Conservation (phyloP, 192 early-diverging fungal genomes). For the Paraglomus brasilianum region DNA sequence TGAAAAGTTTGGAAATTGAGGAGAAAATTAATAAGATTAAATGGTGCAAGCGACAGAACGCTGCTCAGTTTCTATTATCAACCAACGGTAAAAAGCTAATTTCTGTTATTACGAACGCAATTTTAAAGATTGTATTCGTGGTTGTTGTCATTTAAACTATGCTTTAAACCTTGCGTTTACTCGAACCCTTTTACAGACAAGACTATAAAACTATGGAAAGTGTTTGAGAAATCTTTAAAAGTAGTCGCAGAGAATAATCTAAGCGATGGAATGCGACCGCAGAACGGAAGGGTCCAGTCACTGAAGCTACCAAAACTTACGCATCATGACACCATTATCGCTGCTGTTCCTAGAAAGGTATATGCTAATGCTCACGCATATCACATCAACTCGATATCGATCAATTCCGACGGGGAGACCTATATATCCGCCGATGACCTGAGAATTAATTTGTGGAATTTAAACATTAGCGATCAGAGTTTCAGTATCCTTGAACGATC, state of each 20-base stretch:
- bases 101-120: not conserved
- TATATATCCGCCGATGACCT: slow-evolving; percentile 97
- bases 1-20: slow-evolving; percentile 99
- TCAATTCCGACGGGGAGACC: slow-evolving; percentile 98
- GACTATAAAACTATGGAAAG: slow-evolving; percentile 99
- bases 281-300: slow-evolving; percentile 38
- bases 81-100: slow-evolving; percentile 74
- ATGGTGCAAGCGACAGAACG: slow-evolving; percentile 96
- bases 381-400: slow-evolving; percentile 99
- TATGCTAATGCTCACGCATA: slow-evolving; percentile 97
- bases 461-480: slow-evolving; percentile 96
- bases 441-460: slow-evolving; percentile 98
- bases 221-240: slow-evolving; percentile 97
- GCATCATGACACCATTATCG: slow-evolving; percentile 94
- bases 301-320: slow-evolving; percentile 83
- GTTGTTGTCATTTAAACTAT: not conserved
- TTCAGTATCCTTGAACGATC: slow-evolving; percentile 68
- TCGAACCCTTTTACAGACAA: slow-evolving; percentile 67
- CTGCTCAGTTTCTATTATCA: slow-evolving; percentile 94
- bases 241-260: slow-evolving; percentile 92
- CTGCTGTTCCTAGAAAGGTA: slow-evolving; percentile 91
- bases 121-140: slow-evolving; percentile 3
- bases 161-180: not conserved
- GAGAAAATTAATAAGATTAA: slow-evolving; percentile 99
- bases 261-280: slow-evolving; percentile 55